A percentile compares a stretch with the other conserved stretches of the same genome.
phyloP scores from a whole-genome alignment of 139 green algal genomes.

The Tetraselmis striata region DNA sequence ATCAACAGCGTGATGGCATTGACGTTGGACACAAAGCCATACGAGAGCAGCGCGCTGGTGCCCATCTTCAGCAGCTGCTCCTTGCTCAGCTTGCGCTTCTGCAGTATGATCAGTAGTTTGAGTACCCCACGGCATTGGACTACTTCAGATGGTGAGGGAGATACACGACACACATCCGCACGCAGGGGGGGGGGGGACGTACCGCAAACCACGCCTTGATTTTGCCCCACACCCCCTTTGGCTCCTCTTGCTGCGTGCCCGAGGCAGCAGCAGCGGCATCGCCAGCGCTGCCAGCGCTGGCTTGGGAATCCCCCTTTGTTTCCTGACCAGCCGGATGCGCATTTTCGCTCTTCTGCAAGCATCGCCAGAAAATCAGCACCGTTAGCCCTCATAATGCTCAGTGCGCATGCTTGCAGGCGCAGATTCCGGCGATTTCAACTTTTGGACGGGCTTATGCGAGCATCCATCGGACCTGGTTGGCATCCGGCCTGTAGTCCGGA shows the following conservation, averaged over 20 bases:
- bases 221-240: background rate
- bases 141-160: too few species aligned
- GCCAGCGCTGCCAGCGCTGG: background rate
- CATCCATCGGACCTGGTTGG: too few species aligned
- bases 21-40: conserved; percentile 23
- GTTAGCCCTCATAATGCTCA: too few species aligned
- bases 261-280: too few species aligned
- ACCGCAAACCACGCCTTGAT: background rate
- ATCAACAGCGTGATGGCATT: conserved; percentile 19
- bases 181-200: background rate
- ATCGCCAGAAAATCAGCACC: too few species aligned
- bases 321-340: too few species aligned
- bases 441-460: too few species aligned
- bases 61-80: conserved; percentile 9
- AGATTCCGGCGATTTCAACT: too few species aligned
- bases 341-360: too few species aligned
- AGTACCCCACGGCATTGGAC: too few species aligned
- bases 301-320: background rate
- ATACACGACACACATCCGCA: background rate
- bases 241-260: background rate
- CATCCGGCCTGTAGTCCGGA: too few species aligned
- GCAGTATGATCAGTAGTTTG: background rate
- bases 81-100: background rate
- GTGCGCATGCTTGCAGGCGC: too few species aligned
- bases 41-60: conserved; percentile 10